Base-by-base conservation (phyloP, 306 rosid species). In the Inga leiocalycina region DNA sequence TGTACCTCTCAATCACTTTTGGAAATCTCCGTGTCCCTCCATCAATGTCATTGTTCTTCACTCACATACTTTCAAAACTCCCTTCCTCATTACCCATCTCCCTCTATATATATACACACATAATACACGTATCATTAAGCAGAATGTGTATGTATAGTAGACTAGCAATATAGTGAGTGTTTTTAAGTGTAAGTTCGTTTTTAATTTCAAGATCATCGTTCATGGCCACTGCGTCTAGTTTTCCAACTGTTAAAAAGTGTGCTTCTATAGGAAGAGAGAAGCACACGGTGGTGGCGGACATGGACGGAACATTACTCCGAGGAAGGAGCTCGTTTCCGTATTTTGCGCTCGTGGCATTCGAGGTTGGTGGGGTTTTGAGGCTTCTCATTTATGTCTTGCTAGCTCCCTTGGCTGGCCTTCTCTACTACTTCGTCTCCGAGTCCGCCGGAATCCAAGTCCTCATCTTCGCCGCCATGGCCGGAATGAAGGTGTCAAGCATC, bases 291-390 rank as follows among this genome's bases (percentile, higher is more conserved):
- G 98, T 95, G 2, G 89, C 97, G 0, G 97, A 95, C 87, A 88
- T 95, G 97, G 98, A 95, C 34, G 98, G 97, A 6, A 95, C 98
- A 0, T 79, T 95, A 52, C 91, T 95, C 3, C 69, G 88, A 48
- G 97, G 98, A 2, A 76, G 95, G 0, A 95, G 95, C 83, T 92
- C 98, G 0, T 95, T 95, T 65, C 98, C 98, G 1, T 95, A 93
- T 79, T 95, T 92, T 20, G 95, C 97, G 0, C 90, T 92, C 0
- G 24, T 92, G 6, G 98, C 98, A 4, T 95, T 92, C 49, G 98
- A 95, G 39, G 91, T 84, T 2, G 97, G 98, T 8, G 98, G 98
- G 0, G 65, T 90, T 37, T 43, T 92, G 10, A 81, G 98, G 68
- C 98, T 95, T 11, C 81, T 95, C 15, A 71, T 93, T 74, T 87